Base-by-base conservation (phyloP, 306 rosid genomes). In the Sophora flavescens region DNA sequence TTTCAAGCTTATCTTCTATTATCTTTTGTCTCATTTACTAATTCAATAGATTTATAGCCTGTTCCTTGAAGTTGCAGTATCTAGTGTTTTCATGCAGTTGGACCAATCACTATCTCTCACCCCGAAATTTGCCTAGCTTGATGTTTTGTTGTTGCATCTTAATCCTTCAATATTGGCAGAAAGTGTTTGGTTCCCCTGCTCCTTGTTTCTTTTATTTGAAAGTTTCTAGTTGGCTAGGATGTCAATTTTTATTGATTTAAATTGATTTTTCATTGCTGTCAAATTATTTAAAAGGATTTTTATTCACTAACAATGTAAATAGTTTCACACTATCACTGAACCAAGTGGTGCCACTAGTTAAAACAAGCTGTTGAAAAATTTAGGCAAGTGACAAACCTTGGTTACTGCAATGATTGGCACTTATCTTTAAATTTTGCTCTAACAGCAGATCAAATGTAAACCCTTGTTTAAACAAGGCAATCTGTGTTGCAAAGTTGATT, bases 11-110 rank as follows among this genome's bases (percentile, higher is more conserved):
- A 42, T 7, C 61, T 33, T 64, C 39, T 36, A 9, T 45, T 67
- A 60, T 28, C 47, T 68, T 14, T 58, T 54, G 9, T 70, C 65
- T 63, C 72, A 14, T 70, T 48, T 47, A 16, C 54, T 10, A 38
- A 33, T 63, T 63, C 16, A 17, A 8, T 41, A 51, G 60, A n/a
- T 57, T 41, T 42, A 18, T 80, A 67, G 41, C 11, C 28, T 64
- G 56, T 69, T 63, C 70, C 75, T 64, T 57, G 74, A 39, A 78
- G 77, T 47, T 77, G 67, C 70, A 41, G 70, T 65, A 45, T 66
- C 76, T 11, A n/a, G 28, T 35, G 70, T 35, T 48, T 36, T n/a
- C 44, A 57, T 80, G 75, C 41, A 26, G 8, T n/a, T 58, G 2
- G 35, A 66, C 70, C 38, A 44, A n/a, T 65, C 39, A 11, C 45